A percentile compares a stretch with the other conserved stretches of the same genome.
phyloP scores from a whole-genome alignment of 2,329 filamentous ascomycete genomes.

The Curvularia eragrostidis region DNA sequence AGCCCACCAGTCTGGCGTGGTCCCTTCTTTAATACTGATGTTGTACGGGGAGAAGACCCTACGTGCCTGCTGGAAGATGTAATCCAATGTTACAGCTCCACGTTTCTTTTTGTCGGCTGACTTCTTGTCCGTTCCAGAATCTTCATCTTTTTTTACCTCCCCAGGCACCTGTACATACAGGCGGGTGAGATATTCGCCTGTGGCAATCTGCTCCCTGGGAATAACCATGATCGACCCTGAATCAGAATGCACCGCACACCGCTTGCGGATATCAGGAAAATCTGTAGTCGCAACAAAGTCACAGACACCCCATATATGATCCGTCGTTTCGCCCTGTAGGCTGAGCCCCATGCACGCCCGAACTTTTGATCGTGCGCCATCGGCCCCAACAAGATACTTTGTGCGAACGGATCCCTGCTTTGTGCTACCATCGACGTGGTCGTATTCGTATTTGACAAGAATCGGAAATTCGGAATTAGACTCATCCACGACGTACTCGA shows the following conservation, averaged over 20 bases:
- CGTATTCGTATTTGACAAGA: background rate
- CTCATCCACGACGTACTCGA: background rate
- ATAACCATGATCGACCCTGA: background rate
- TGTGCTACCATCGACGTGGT: background rate
- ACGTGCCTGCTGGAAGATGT: too few species aligned
- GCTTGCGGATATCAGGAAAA: background rate
- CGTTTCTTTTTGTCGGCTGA: too few species aligned
- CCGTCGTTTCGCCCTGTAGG: background rate
- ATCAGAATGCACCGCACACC: background rate
- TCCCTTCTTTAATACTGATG: too few species aligned
- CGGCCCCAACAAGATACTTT: background rate
- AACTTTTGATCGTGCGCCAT: background rate
- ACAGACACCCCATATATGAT: background rate
- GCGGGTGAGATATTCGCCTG: background rate
- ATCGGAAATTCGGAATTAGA: background rate
- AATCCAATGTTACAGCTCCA: too few species aligned
- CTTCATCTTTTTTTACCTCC: too few species aligned
- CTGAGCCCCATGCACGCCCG: background rate
- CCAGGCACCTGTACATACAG: background rate
- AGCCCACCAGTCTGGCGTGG: too few species aligned
- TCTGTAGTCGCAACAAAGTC: background rate
- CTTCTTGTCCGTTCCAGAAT: too few species aligned
- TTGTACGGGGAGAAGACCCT: too few species aligned
- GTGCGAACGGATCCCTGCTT: background rate
- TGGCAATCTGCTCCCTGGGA: background rate